These are phyloP conservation scores for Phytophthora citrophthora DNA, from an alignment of 352 stramenopile species.

Conservation along the genomic window DNA sequence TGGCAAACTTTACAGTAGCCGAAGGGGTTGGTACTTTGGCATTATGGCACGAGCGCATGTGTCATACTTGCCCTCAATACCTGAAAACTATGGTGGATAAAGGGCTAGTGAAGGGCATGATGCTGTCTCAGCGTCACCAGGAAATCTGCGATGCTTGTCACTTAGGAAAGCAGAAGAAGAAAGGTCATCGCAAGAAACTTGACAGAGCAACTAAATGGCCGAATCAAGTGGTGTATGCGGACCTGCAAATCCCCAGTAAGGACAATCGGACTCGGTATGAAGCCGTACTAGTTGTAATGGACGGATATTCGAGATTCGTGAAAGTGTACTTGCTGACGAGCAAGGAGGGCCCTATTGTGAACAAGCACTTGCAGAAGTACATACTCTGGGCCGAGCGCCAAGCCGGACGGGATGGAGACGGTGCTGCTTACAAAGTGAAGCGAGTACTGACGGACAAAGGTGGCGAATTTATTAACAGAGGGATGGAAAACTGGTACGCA, in stretches of 20 bases:
- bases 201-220: conserved; percentile 6
- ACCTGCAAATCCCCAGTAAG: conserved; percentile 9
- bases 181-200: conserved; percentile 4
- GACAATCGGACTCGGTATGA: conserved; percentile 2
- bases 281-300: conserved; percentile 9
- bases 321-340: conserved; percentile 5
- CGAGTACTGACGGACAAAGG: conserved; percentile 11
- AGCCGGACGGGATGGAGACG: background rate
- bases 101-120: background rate
- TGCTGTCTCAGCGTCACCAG: conserved; percentile 1
- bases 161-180: conserved; percentile 14
- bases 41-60: background rate
- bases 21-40: background rate
- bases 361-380: conserved; percentile 4
- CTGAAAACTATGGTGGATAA: conserved; percentile 1
- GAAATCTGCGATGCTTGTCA: conserved; percentile 3
- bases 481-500: conserved; percentile 12
- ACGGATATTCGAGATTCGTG: conserved; percentile 14
- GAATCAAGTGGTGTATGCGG: conserved; percentile 20
- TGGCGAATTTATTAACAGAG: conserved; percentile 12
- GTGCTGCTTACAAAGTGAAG: background rate
- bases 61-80: background rate
- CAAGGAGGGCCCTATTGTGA: conserved; percentile 2
- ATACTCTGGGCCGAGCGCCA: conserved; percentile 1
- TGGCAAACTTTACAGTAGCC: background rate